Evolutionary conservation across 1,139 yeast species (phyloP), one percentile per base, ranked within the genome.

Genomic region (Taphrina wiesneri): DNA sequence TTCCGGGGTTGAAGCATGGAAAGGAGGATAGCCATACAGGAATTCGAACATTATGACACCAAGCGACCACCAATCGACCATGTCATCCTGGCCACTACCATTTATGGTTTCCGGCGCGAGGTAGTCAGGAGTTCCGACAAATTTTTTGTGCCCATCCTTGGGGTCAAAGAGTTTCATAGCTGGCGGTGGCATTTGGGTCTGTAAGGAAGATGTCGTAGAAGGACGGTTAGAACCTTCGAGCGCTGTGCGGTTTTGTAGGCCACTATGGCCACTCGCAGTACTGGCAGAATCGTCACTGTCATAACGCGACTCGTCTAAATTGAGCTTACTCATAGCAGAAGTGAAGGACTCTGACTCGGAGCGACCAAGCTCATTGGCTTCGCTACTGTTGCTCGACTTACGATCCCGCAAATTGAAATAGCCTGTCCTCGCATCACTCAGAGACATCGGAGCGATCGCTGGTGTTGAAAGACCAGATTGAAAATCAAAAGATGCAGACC

Each of bases 21-120:
- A 95, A 1, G 99, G 99, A 0, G 99, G 97, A 74, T 86, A 89
- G 0, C 99, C 99, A 75, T 89, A 89, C 63, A 91, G 77, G 73
- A 93, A 87, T 76, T 95, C 99, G 78, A 93, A 95, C 65, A 92
- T 77, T 67, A 95, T 91, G 76, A 98, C 93, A 0, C 99, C 99
- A 54, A 92, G 83, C 1, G 98, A 90, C 99, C 99, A 95, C 99
- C 99, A 95, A 79, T 95, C 99, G 45, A 96, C 86, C 53, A 87
- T 84, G 71, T 87, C 93, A 70, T 87, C 90, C 75, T 93, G 97
- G 0, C 90, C 90, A 5, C 82, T 81, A 36, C 98, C 98, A 57
- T 83, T 80, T 70, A 95, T 90, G 0, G 97, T 92, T 74, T 95
- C 99, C 0, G 99, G 99, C 0, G 99, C 96, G 49, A 95, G 82